A percentile compares a stretch with the other conserved stretches of the same genome.
These are phyloP conservation scores for Gastrolobium bilobum DNA, from an alignment of 306 rosid species.

Conservation along the genomic window DNA sequence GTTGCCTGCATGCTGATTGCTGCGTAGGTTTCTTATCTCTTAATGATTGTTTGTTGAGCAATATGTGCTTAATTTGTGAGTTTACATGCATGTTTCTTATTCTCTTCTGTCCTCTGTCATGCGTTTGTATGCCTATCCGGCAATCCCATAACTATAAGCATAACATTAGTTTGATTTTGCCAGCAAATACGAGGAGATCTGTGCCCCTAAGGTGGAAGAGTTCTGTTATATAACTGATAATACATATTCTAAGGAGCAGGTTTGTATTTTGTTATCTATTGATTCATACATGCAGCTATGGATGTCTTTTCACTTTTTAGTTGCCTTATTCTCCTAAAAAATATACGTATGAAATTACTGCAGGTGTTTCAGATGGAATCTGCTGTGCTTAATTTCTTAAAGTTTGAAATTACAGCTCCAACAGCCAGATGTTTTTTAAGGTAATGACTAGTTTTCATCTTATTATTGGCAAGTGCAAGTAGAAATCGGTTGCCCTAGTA, in stretches of 20 bases:
- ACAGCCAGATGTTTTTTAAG: slow-evolving; percentile 82
- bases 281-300: slow-evolving; percentile 19
- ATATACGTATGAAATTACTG: slow-evolving; percentile 37
- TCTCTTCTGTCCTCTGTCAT: slow-evolving; percentile 8
- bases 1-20: slow-evolving; percentile 95
- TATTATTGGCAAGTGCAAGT: slow-evolving; percentile 29
- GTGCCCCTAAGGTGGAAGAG: slow-evolving; percentile 91
- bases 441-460: slow-evolving; percentile 50
- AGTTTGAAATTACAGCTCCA: slow-evolving; percentile 94
- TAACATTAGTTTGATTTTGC: slow-evolving; percentile 32
- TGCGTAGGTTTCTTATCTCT: slow-evolving; percentile 71
- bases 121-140: not conserved
- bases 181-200: slow-evolving; percentile 94
- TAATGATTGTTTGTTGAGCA: slow-evolving; percentile 24
- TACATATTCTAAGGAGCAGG: slow-evolving; percentile 87
- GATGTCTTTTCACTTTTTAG: slow-evolving; percentile 24
- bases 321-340: slow-evolving; percentile 28
- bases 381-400: slow-evolving; percentile 76
- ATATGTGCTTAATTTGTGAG: slow-evolving; percentile 4
- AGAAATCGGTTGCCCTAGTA: slow-evolving; percentile 9
- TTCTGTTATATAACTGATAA: slow-evolving; percentile 89
- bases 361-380: slow-evolving; percentile 95
- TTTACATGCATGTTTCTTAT: not conserved
- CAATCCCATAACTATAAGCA: slow-evolving; percentile 4
- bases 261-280: slow-evolving; percentile 38